Conservation (phyloP, 1,139 yeast genomes). For the Kodamaea arcana region DNA sequence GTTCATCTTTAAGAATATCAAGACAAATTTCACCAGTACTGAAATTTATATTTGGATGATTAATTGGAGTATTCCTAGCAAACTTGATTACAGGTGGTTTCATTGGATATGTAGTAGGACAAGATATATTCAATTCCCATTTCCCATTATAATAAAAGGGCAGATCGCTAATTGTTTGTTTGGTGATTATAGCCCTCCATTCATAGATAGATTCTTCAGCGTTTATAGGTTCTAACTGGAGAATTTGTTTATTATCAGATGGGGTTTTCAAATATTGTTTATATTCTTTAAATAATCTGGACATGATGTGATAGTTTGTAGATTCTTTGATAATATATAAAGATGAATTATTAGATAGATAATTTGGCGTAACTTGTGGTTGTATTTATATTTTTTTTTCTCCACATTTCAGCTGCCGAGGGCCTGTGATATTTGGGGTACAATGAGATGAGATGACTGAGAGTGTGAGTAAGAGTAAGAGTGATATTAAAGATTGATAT, state of each 20-base stretch:
- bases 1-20: constrained; percentile 61
- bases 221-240: constrained; percentile 41
- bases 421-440: not conserved
- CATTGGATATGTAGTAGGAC: constrained; percentile 61
- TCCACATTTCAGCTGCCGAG: not conserved
- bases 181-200: constrained; percentile 61
- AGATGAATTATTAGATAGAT: no score
- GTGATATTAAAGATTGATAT: no score
- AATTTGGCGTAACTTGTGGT: not conserved
- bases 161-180: constrained; percentile 46
- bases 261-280: constrained; percentile 15
- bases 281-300: constrained; percentile 20
- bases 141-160: constrained; percentile 45
- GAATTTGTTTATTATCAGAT: constrained; percentile 32
- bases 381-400: not conserved
- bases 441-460: no score
- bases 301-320: not conserved
- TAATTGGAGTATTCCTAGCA: constrained; percentile 50
- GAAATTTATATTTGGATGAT: constrained; percentile 71
- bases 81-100: constrained; percentile 66
- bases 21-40: constrained; percentile 64
- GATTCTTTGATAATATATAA: no score
- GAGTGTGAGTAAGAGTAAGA: no score
- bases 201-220: constrained; percentile 32
- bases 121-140: constrained; percentile 53